phyloP scores from a whole-genome alignment of 352 stramenopile genomes.

The Peronosclerospora sorghi region DNA sequence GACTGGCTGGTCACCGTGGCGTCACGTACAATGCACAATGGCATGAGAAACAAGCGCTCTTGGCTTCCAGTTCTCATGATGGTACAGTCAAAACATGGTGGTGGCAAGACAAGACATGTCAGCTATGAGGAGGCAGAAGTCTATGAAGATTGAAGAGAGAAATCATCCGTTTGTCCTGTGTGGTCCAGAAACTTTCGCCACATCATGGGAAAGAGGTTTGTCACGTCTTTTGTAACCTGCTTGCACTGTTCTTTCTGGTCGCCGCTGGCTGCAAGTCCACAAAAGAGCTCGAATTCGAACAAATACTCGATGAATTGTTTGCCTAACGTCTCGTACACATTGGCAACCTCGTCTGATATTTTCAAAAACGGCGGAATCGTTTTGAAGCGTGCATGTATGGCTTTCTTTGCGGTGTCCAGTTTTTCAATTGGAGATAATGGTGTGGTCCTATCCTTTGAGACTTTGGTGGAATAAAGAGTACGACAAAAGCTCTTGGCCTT shows the following conservation, averaged over 20 bases:
- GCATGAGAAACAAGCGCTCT: conserved; percentile 78
- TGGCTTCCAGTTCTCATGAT: conserved; percentile 80
- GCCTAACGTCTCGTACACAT: conserved; percentile 38
- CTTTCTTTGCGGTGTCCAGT: conserved; percentile 15
- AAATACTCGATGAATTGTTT: conserved; percentile 56
- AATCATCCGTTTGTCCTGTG: conserved; percentile 31
- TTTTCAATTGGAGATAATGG: neutral
- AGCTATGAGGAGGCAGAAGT: conserved; percentile 3
- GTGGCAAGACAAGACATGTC: conserved; percentile 59
- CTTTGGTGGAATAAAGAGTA: conserved; percentile 13
- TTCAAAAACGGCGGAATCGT: conserved; percentile 44
- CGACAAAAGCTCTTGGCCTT: conserved; percentile 61
- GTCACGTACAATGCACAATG: conserved; percentile 81
- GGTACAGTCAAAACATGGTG: conserved; percentile 86
- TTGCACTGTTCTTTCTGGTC: conserved; percentile 29
- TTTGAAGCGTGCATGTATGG: conserved; percentile 41
- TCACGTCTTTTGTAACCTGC: conserved; percentile 22
- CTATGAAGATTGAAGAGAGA: conserved; percentile 14
- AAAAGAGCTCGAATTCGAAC: conserved; percentile 27
- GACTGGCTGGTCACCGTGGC: conserved; percentile 58
- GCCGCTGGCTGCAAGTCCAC: conserved; percentile 3
- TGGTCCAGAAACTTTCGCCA: conserved; percentile 57
- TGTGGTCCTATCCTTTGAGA: neutral
- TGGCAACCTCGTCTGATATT: conserved; percentile 26
- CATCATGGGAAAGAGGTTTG: conserved; percentile 57